These are phyloP conservation scores for Trichoderma polysporum DNA, from an alignment of 2,329 filamentous ascomycete genomes.

Conservation along the genomic window DNA sequence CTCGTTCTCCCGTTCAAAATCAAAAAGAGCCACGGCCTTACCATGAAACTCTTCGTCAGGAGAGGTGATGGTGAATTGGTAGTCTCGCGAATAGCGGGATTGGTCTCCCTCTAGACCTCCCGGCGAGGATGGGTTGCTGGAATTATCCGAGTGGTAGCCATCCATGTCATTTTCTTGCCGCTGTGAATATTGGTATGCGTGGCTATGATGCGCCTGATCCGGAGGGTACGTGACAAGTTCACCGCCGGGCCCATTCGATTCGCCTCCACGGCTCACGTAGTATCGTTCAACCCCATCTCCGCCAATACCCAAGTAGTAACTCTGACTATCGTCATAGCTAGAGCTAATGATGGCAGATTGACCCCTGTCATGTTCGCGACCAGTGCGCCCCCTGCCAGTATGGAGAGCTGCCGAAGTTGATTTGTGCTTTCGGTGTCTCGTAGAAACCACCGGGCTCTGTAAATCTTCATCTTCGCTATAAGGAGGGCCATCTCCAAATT, in stretches of 20 bases:
- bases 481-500: constrained; percentile 84
- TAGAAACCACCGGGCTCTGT: constrained; percentile 84
- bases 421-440: constrained; percentile 83
- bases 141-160: constrained; percentile 59
- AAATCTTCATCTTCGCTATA: constrained; percentile 96
- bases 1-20: constrained; percentile 93
- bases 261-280: constrained; percentile 67
- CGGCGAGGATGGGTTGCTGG: constrained; percentile 59
- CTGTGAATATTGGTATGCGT: constrained; percentile 44
- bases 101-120: constrained; percentile 62
- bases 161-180: constrained; percentile 45
- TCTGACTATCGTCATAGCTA: constrained; percentile 56
- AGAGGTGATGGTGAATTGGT: constrained; percentile 91
- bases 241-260: constrained; percentile 73
- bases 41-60: constrained; percentile 98
- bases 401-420: constrained; percentile 57
- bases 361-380: constrained; percentile 43
- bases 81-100: constrained; percentile 84
- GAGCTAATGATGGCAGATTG: constrained; percentile 46
- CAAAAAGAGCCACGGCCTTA: constrained; percentile 91
- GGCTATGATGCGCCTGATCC: constrained; percentile 60
- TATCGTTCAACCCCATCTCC: constrained; percentile 73
- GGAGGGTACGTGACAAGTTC: constrained; percentile 78
- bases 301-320: constrained; percentile 65
- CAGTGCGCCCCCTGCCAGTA: constrained; percentile 44